These are phyloP conservation scores for Epichloe uncinata DNA, from an alignment of 2,329 filamentous ascomycete species.

Conservation along the genomic window DNA sequence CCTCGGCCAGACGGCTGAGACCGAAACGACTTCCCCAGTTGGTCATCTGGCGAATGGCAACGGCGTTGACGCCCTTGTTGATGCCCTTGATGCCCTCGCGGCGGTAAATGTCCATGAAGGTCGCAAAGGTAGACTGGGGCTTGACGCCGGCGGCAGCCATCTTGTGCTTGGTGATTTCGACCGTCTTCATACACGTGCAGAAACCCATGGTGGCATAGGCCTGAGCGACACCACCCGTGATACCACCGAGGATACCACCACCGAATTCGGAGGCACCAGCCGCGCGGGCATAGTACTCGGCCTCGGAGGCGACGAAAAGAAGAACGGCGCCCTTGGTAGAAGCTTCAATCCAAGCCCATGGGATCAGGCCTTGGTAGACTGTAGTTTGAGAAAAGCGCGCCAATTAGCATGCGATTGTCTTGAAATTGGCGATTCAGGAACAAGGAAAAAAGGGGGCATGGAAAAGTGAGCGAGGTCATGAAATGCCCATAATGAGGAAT, in stretches of 20 bases:
- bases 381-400: conserved; percentile 38
- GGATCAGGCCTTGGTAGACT: conserved; percentile 99
- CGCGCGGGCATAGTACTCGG: conserved; percentile 82
- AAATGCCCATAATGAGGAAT: neutral
- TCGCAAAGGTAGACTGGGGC: conserved; percentile 81
- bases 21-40: conserved; percentile 98
- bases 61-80: conserved; percentile 97
- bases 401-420: conserved; percentile 5
- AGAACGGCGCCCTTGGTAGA: conserved; percentile 98
- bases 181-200: conserved; percentile 99
- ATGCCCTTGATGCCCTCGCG: conserved; percentile 88
- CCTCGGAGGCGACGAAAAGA: conserved; percentile 96
- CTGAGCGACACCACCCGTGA: conserved; percentile 89
- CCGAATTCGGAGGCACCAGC: conserved; percentile 78
- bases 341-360: conserved; percentile 99
- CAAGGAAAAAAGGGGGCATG: conserved; percentile 2
- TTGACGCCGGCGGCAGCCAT: conserved; percentile 69
- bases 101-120: conserved; percentile 95
- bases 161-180: conserved; percentile 99
- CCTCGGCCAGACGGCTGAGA: conserved; percentile 81
- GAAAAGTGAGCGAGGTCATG: neutral
- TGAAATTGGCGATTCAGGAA: neutral
- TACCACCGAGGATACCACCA: conserved; percentile 79
- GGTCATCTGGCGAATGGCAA: conserved; percentile 97
- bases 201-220: conserved; percentile 99